Base-by-base conservation (phyloP, 177 flowering plant genomes). In the Vitis hybrid region DNA sequence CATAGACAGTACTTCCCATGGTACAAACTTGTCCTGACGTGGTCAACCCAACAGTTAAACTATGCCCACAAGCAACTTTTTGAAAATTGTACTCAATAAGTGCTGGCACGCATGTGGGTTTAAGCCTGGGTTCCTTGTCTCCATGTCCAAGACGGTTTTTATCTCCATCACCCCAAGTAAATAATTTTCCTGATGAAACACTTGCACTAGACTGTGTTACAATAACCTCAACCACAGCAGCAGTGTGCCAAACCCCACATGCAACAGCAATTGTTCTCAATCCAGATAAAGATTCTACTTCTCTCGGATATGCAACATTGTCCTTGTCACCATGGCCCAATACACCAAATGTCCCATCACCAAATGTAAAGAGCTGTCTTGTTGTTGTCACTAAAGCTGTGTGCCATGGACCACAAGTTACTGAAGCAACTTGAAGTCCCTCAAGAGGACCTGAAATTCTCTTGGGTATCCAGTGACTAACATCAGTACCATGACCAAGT, bases 161-260 rank as follows among this genome's bases (percentile, higher is more conserved):
- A 71, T 95, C 99, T 11, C 99, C 99, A 77, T 95, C 99, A 10
- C 99, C 99, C 99, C 99, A 95, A 17, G 99, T 95, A 79, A 95
- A 95, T 54, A 95, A 71, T 64, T 95, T 95, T 59, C 97, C 97
- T 53, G 95, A 92, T 63, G 97, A 88, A 73, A 85, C 60, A 75
- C 89, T 84, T 2, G 98, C 78, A 79, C 94, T 88, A 28, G 97
- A 90, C 71, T 90, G 97, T 20, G 90, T 83, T 22, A 85, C 92
- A 70, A 95, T 95, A 55, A 95, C 98, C 75, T 95, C 99, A 58
- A 95, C 99, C 60, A 90, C 91, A 31, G 99, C 99, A 71, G 99
- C 99, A 72, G 99, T 91, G 75, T 95, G 98, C 99, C 99, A 93
- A 24, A 95, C 98, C 18, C 99, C 99, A 85, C 98, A 93, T 31